phyloP scores from a whole-genome alignment of 768 basidiomycete species.

The Russula sp. region DNA sequence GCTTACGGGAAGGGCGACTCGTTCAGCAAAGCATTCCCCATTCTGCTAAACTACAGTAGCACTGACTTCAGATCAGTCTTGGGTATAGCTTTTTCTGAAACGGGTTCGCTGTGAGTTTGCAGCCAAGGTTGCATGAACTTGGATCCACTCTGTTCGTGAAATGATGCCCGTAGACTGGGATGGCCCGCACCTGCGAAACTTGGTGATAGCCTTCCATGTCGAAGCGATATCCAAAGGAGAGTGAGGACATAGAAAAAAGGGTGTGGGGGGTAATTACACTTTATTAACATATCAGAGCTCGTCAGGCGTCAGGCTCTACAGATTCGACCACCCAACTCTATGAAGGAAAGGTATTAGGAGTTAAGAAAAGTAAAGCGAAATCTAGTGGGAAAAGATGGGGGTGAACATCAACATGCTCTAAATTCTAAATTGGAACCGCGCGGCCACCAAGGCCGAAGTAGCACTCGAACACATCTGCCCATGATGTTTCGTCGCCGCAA shows the following conservation, averaged over 20 bases:
- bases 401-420: background rate
- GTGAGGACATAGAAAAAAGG: background rate
- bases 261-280: background rate
- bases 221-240: background rate
- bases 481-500: constrained; percentile 16
- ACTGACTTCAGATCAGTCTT: too few relatives aligned
- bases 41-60: too few relatives aligned
- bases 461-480: constrained; percentile 17
- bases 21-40: too few relatives aligned
- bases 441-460: constrained; percentile 13
- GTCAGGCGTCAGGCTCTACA: background rate
- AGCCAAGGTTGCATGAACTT: background rate
- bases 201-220: background rate
- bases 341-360: background rate
- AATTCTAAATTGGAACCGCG: background rate
- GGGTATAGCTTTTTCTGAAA: too few relatives aligned
- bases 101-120: background rate
- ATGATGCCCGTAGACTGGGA: background rate
- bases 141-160: background rate
- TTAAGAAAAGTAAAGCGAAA: too few relatives aligned
- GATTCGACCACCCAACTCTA: constrained; percentile 7
- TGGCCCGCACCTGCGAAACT: background rate
- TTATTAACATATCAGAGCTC: background rate
- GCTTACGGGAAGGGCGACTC: too few relatives aligned
- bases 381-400: background rate